Base-by-base conservation (phyloP, 208 protist genomes). In the Trypanosoma theileri region DNA sequence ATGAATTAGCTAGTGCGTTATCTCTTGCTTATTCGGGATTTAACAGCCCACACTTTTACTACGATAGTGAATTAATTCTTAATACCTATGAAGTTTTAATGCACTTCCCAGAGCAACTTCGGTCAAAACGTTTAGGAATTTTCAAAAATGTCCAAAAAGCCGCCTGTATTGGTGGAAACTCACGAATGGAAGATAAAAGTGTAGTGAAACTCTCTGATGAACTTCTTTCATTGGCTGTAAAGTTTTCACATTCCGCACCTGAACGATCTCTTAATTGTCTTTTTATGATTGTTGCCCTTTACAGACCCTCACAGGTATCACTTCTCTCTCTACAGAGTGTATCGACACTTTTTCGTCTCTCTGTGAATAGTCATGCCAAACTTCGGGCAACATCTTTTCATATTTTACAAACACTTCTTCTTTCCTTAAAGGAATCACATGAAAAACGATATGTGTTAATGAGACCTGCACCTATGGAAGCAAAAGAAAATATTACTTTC, bases 271-370 rank as follows among this genome's bases (percentile, higher is more conserved):
- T 70, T 22, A 16, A n/a, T 4, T 52, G 53, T 16, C 64, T 76
- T n/a, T n/a, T 57, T 35, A 52, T 55, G 41, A 26, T 70, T 55
- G 26, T 62, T 53, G 35, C 51, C 12, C 3, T 60, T 14, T 66
- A 70, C 51, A 40, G 50, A 1, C 63, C 58, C 3, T 70, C 58
- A 21, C 55, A 24, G 35, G n/a, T 51, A n/a, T 62, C 54, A 44
- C 24, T 76, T n/a, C 63, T 70, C 0, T 76, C 71, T 4, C 62
- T 46, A 17, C 54, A 62, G 3, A 70, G 61, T 55, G 56, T 76
- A 3, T 2, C 46, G 0, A 13, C 54, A 12, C 35, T 76, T 7
- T 76, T 76, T 60, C 62, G 63, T 35, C 64, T 76, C 44, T 17
- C 64, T 0, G 1, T 66, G 28, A 65, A 70, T 42, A 61, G 26